Evolutionary conservation across 139 green algal genomes (phyloP).

Genomic region (Chlorella sp.): DNA sequence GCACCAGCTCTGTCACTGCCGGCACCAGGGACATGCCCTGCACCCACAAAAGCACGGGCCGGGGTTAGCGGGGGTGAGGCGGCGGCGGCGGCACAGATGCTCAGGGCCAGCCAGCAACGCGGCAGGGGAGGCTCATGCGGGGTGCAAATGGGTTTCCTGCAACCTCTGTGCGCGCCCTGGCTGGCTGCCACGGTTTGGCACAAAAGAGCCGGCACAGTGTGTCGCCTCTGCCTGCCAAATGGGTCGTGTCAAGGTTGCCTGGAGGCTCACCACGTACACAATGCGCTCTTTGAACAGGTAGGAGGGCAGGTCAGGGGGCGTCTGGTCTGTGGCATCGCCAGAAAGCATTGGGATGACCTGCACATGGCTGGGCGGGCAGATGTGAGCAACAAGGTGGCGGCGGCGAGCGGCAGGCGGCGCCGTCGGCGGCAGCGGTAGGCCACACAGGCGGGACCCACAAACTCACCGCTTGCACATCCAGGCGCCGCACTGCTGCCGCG

Average conservation of each 20-base stretch:
- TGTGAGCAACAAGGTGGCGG: background rate
- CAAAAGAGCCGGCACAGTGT: background rate
- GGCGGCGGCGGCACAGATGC: too few species aligned
- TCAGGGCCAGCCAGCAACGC: too few species aligned
- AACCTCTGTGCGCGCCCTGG: too few species aligned
- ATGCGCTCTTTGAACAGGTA: slow-evolving; percentile 99
- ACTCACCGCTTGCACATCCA: slow-evolving; percentile 58
- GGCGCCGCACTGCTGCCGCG: slow-evolving; percentile 28
- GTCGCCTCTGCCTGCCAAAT: background rate
- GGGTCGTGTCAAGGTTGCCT: background rate
- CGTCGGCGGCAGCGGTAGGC: background rate
- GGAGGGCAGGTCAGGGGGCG: slow-evolving; percentile 96
- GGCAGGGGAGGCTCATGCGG: too few species aligned
- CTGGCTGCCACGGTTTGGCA: background rate
- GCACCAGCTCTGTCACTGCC: slow-evolving; percentile 89
- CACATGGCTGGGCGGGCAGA: background rate
- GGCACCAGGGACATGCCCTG: slow-evolving; percentile 93
- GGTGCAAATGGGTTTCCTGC: too few species aligned
- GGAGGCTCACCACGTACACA: slow-evolving; percentile 89
- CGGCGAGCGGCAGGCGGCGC: background rate
- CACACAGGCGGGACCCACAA: background rate
- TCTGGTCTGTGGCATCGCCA: slow-evolving; percentile 83
- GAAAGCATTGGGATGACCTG: slow-evolving; percentile 78
- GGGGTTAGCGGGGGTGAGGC: background rate
- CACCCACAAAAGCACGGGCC: background rate